Evolutionary conservation across 129 eudicot genomes (phyloP), one percentile per base, ranked within the genome.

Genomic region (Lactuca sativa): DNA sequence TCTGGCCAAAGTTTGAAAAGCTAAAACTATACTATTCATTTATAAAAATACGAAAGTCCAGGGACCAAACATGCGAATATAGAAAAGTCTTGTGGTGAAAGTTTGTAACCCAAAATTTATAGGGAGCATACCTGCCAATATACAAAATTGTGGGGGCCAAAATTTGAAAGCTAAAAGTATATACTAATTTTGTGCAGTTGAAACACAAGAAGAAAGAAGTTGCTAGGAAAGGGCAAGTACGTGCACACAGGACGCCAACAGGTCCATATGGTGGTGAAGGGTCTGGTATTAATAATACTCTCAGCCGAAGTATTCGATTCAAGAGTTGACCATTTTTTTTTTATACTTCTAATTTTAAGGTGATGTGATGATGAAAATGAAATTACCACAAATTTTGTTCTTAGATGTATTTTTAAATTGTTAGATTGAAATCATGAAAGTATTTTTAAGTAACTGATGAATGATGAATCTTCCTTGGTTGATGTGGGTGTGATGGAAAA

Each of bases 201-300:
- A 83, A 89, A 77, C 87, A 89, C 70, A 52, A 83, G 70, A 85
- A 85, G 70, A 83, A 82, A 65, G 76, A 74, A 62, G 78, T 54
- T 9, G 79, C 90, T 31, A 78, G 90, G 58, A 80, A 79, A 56
- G 98, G 98, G 33, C 98, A 93, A 62, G 97, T 89, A 4, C 78
- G 84, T 9, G 82, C 75, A 2, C 32, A 71, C 32, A 83, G 64
- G 80, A 81, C 63, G 73, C 82, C 86, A 0, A 64, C 64, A 6
- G 86, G 92, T 64, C 72, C 86, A 1, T 92, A 92, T 25, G 92
- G 88, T 49, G 96, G 98, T 8, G 96, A 93, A 85, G 51, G 77
- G 0, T 63, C 90, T 53, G 98, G 98, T 76, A 92, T 92, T 71
- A 92, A 25, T 25, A 25, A 86, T 66, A 72, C 88, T 2, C 61